Conservation (phyloP, 148 eudicot species). For the Cornus kousa region DNA sequence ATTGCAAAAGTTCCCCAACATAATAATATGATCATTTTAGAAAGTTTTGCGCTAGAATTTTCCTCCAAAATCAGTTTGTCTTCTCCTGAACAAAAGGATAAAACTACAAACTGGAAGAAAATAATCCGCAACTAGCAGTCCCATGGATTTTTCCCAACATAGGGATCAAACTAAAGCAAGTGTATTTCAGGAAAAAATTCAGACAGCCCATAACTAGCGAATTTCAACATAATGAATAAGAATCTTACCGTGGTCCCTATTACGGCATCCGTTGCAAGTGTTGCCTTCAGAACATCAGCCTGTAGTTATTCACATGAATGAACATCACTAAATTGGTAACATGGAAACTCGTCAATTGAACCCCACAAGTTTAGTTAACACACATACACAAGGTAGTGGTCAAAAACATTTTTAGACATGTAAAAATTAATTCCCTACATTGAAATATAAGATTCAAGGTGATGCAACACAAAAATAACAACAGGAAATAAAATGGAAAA, state of each 20-base stretch:
- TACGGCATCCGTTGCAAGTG: conserved; percentile 95
- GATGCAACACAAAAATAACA: background rate
- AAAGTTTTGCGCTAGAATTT: too few species aligned
- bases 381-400: background rate
- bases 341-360: conserved; percentile 1
- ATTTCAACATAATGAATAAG: background rate
- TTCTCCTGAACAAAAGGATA: too few species aligned
- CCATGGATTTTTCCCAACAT: too few species aligned
- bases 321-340: conserved; percentile 6
- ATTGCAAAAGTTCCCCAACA: too few species aligned
- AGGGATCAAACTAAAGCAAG: too few species aligned
- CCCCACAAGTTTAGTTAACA: background rate
- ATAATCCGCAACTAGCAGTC: too few species aligned
- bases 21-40: too few species aligned
- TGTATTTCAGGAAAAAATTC: too few species aligned
- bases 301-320: conserved; percentile 30
- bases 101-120: too few species aligned
- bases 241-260: conserved; percentile 76
- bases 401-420: too few species aligned
- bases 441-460: background rate
- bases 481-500: too few species aligned
- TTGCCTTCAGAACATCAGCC: conserved; percentile 89
- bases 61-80: too few species aligned
- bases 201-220: background rate
- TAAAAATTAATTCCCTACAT: background rate